Evolutionary conservation across 2,329 filamentous ascomycete genomes (phyloP), one percentile per base, ranked within the genome.

Genomic region (Chaetomiaceae sp.): DNA sequence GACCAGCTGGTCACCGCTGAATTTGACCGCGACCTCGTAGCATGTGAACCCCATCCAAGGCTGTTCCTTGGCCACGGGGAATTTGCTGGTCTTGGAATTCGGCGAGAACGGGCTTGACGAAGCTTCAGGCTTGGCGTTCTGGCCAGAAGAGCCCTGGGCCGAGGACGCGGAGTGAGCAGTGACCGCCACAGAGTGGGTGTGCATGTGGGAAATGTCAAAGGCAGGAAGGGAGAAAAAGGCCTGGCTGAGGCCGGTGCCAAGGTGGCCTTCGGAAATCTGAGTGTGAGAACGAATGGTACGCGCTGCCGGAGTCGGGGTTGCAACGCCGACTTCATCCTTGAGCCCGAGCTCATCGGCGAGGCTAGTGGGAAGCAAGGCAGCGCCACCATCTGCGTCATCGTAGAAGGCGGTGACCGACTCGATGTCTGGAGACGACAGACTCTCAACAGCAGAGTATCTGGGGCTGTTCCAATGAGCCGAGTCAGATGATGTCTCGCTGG

Each of bases 1-100:
- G 14, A 55, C 33, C 4, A 57, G 42, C 17, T 55, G 51, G 14
- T 60, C 54, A 7, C 20, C 44, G 38, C 38, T 9, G 17, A 47
- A 22, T 3, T n/a, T 19, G 9, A 19, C 6, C 7, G 54, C 45
- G 6, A 64, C 56, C 25, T 61, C 57, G 45, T 62, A 63, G 34
- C 56, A 63, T 3, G 38, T 57, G 49, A 62, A 58, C 12, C 54
- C 57, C 6, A 17, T 47, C 47, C 54, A 60, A 3, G 45, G 56
- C 45, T 61, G 55, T 11, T 51, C 22, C 4, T 52, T 47, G 9
- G 56, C 54, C 27, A 55, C 9, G 5, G 52, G 31, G 20, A 47
- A 56, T 14, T 29, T 33, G 12, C 1, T 12, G 15, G 31, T 22
- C 36, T 52, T 47, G n/a, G 37, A 33, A 4, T 33, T 34, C 11